Conservation (phyloP, 345 rosid genomes). For the Pseudoturritis turrita region DNA sequence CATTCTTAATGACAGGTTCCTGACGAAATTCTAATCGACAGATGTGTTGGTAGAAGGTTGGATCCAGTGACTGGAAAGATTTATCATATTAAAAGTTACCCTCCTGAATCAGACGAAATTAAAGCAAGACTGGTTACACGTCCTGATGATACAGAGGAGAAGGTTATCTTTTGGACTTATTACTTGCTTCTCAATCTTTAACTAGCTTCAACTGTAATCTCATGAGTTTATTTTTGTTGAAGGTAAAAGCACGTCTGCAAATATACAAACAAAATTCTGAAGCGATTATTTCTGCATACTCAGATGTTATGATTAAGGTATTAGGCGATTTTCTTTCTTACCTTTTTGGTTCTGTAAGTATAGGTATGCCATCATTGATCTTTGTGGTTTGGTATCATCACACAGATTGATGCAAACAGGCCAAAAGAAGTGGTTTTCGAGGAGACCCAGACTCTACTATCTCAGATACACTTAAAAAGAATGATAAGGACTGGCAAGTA, state of each 20-base stretch:
- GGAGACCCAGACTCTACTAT: conserved; percentile 58
- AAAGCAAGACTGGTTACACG: conserved; percentile 78
- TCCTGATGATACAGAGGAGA: conserved; percentile 88
- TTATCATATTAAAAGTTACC: conserved; percentile 66
- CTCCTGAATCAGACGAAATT: conserved; percentile 67
- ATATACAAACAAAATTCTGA: conserved; percentile 76
- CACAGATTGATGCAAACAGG: conserved; percentile 77
- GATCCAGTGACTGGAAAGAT: conserved; percentile 76
- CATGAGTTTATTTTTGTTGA: not conserved
- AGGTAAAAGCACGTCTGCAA: conserved; percentile 77
- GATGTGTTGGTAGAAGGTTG: conserved; percentile 87
- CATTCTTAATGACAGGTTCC: conserved; percentile 71
- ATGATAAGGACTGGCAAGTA: conserved; percentile 34
- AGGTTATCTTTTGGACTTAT: conserved; percentile 34
- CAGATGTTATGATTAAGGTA: conserved; percentile 61
- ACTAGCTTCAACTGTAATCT: not conserved
- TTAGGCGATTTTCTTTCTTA: not conserved
- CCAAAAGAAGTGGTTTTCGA: conserved; percentile 61
- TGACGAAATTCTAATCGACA: conserved; percentile 81
- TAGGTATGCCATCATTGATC: not conserved
- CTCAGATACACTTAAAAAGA: conserved; percentile 45
- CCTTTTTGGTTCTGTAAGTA: not conserved
- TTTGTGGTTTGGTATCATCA: conserved; percentile 8
- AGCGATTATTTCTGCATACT: conserved; percentile 57
- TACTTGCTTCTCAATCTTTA: not conserved